These are phyloP conservation scores for Lyophyllum semitale DNA, from an alignment of 768 basidiomycete species.

Conservation along the genomic window DNA sequence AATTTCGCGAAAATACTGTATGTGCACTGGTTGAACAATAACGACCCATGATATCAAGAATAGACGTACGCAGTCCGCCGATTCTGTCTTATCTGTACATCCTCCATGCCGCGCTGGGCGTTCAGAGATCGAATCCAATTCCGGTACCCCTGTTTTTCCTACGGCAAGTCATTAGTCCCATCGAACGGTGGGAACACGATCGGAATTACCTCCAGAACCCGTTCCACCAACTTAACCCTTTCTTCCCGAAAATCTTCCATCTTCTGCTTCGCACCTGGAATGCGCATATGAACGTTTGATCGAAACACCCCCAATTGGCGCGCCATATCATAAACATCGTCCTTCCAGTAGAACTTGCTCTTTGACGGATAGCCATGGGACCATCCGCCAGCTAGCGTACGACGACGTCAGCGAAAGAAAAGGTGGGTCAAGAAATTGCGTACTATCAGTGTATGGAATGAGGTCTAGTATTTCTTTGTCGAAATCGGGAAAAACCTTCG, in stretches of 20 bases:
- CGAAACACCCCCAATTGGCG: constrained; percentile 13
- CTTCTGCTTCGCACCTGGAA: constrained; percentile 23
- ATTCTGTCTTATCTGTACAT: too few relatives aligned
- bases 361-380: constrained; percentile 23
- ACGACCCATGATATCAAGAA: too few relatives aligned
- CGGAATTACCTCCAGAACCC: not conserved
- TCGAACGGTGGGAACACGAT: too few relatives aligned
- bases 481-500: constrained; percentile 24
- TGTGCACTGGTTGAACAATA: not conserved
- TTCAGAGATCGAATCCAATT: too few relatives aligned
- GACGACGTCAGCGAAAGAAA: not conserved
- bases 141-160: too few relatives aligned
- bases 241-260: constrained; percentile 24
- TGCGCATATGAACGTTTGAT: constrained; percentile 21
- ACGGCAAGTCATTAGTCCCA: too few relatives aligned
- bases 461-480: constrained; percentile 28
- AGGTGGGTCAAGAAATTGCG: not conserved
- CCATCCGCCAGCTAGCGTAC: constrained; percentile 29
- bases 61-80: not conserved
- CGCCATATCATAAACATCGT: constrained; percentile 28
- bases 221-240: constrained; percentile 15
- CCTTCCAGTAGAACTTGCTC: constrained; percentile 36
- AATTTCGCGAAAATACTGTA: constrained; percentile 20
- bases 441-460: constrained; percentile 33
- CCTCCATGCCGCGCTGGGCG: too few relatives aligned